Evolutionary conservation across 2,329 filamentous ascomycete species (phyloP).

Genomic region (Penicillium capsulatum): DNA sequence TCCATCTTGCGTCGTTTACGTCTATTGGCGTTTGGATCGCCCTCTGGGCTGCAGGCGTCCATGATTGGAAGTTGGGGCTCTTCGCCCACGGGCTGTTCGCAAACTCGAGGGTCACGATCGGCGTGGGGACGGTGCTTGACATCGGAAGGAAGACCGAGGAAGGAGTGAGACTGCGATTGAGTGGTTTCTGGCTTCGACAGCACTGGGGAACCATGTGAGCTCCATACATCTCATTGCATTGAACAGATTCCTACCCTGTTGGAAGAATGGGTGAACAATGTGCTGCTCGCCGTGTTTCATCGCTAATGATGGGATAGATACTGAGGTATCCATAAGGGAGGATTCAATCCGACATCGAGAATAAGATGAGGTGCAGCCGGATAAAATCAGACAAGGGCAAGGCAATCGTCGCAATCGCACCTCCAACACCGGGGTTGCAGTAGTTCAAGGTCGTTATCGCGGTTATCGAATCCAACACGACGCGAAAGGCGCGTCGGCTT

Average conservation of each 20-base stretch:
- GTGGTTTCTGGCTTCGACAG: background rate
- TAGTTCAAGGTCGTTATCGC: conserved; percentile 4
- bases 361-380: background rate
- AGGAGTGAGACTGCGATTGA: background rate
- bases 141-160: background rate
- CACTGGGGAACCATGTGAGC: conserved; percentile 11
- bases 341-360: conserved; percentile 20
- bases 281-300: conserved; percentile 40
- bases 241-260: conserved; percentile 32
- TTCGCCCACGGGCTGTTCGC: background rate
- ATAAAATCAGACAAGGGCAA: background rate
- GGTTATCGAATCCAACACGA: conserved; percentile 14
- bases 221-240: background rate
- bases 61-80: background rate
- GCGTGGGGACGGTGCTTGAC: background rate
- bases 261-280: conserved; percentile 42
- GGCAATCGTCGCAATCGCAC: too few species aligned
- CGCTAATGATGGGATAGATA: conserved; percentile 29
- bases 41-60: conserved; percentile 11
- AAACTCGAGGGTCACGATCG: too few species aligned
- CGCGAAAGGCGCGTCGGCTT: conserved; percentile 20
- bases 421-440: background rate
- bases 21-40: conserved; percentile 32
- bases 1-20: conserved; percentile 37
- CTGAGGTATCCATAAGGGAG: conserved; percentile 24